Evolutionary conservation across 163 green algal genomes (phyloP), one percentile per base, ranked within the genome.

Genomic region (Scenedesmus sp.): DNA sequence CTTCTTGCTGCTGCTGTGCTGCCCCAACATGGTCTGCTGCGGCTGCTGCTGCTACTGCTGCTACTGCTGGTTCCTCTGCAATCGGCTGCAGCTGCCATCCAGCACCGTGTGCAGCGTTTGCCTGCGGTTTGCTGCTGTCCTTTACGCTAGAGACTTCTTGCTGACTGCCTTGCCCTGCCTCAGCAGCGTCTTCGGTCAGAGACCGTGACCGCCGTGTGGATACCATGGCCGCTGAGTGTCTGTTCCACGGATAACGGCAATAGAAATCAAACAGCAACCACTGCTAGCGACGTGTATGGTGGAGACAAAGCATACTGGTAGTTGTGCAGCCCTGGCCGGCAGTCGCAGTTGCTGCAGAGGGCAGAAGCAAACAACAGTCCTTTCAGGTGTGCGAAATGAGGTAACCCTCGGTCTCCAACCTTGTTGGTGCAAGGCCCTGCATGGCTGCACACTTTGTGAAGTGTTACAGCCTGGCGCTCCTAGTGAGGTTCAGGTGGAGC

Each of bases 161-260:
- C 59, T 89, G 84, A 40, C 65, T 53, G 65, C 40, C 42, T 61
- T 40, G 84, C 22, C 51, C 33, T 87, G 46, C 79, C 46, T 78
- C 46, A n/a, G 35, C 35, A 46, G 84, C 83, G 42, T 88, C 83
- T 6, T 89, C 61, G 51, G 42, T 44, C 37, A 51, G 5, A 26
- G 84, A 89, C 40, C 84, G 59, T n/a, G 61, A 82, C 15, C 84
- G 84, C 56, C 84, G 59, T 43, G 84, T 89, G 33, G 84, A 89
- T 3, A 89, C 84, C 84, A 89, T 89, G 56, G 26, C 44, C 9
- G 18, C 22, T 2, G 40, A n/a, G 24, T 76, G 24, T 40, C 9
- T 4, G 26, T 10, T 35, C 3, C 15, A 26, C 7, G 7, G 46
- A 16, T 53, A 53, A 16, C 46, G n/a, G n/a, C n/a, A n/a, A n/a